Conservation (phyloP, 805 yeast genomes). For the Kodamaea hsintzibuensis region DNA sequence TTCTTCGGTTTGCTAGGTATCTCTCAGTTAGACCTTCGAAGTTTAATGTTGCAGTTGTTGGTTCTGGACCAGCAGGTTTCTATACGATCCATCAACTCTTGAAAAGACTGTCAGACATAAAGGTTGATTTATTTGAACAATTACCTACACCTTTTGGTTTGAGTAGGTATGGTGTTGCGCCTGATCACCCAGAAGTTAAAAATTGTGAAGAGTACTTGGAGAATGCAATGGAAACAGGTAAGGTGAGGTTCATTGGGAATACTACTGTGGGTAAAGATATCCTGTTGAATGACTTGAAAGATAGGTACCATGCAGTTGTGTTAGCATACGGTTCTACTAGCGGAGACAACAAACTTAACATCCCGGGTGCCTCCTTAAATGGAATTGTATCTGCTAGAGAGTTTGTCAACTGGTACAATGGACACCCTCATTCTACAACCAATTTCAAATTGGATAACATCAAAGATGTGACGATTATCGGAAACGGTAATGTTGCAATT, state of each 20-base stretch:
- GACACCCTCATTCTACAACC: conserved; percentile 53
- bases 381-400: conserved; percentile 80
- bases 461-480: conserved; percentile 75
- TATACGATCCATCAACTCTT: conserved; percentile 80
- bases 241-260: conserved; percentile 65
- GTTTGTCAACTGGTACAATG: conserved; percentile 97
- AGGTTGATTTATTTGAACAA: conserved; percentile 78
- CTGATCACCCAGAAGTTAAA: conserved; percentile 97
- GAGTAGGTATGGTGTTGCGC: conserved; percentile 95
- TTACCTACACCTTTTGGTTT: conserved; percentile 91
- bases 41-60: conserved; percentile 70
- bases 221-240: conserved; percentile 39
- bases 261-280: conserved; percentile 66
- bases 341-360: conserved; percentile 51
- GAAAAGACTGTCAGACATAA: conserved; percentile 38
- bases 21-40: conserved; percentile 6
- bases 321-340: conserved; percentile 79
- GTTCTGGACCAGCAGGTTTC: conserved; percentile 97
- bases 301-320: conserved; percentile 70
- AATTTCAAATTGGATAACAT: conserved; percentile 46
- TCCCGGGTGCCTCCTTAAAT: conserved; percentile 60
- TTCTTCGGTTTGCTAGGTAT: background rate
- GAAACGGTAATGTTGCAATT: conserved; percentile 95
- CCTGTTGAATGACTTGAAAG: conserved; percentile 46
- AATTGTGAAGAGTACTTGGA: conserved; percentile 74